Conservation (phyloP, 2,329 filamentous ascomycete species). For the Diaporthe vexans region DNA sequence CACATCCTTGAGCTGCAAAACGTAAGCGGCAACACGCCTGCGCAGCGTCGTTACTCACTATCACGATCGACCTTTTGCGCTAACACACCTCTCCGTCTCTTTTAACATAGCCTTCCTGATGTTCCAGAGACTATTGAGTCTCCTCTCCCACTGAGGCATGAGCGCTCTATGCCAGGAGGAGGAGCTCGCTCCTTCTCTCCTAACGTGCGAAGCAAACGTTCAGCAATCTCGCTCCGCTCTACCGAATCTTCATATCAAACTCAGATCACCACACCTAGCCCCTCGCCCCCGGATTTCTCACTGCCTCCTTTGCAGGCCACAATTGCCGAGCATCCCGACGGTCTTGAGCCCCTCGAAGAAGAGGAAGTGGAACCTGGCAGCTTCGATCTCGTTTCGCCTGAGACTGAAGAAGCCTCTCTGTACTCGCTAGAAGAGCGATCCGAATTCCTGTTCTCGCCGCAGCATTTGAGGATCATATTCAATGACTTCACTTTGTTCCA, state of each 20-base stretch:
- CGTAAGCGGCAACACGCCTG: no score
- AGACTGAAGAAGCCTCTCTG: conserved; percentile 49
- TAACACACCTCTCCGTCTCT: background rate
- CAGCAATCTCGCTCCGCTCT: background rate
- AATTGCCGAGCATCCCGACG: background rate
- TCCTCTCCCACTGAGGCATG: background rate
- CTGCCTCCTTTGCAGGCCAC: conserved; percentile 7
- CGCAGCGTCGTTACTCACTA: background rate
- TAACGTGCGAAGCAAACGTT: background rate
- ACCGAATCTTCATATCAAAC: conserved; percentile 5
- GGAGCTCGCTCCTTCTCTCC: conserved; percentile 2
- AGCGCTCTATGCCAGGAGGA: background rate
- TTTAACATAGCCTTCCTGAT: background rate
- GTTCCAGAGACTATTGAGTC: conserved; percentile 5
- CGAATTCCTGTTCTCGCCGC: conserved; percentile 74
- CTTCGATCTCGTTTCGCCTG: conserved; percentile 60
- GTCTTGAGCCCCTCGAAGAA: conserved; percentile 54
- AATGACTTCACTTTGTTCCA: conserved; percentile 72
- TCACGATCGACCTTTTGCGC: background rate
- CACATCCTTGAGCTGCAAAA: background rate
- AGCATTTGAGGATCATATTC: conserved; percentile 77
- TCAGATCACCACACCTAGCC: conserved; percentile 6
- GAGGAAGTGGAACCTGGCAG: conserved; percentile 65
- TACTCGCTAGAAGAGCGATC: conserved; percentile 72
- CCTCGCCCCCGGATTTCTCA: background rate